A percentile compares a stretch with the other conserved stretches of the same genome.
These are phyloP conservation scores for Aspergillus caelatus DNA, from an alignment of 2,329 filamentous ascomycete genomes.

Conservation along the genomic window DNA sequence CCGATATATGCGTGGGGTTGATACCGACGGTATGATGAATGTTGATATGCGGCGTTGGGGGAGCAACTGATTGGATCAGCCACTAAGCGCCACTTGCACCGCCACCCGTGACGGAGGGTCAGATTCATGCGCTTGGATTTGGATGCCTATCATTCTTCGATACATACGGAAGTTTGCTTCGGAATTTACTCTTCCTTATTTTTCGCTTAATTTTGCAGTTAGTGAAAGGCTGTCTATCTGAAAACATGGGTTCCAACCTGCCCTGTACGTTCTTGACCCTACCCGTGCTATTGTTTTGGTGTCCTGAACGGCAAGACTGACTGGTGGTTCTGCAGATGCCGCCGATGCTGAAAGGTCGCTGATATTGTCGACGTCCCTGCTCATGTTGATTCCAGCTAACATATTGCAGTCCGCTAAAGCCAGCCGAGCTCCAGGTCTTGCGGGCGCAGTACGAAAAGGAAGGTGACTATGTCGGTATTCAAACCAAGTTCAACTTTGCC, in stretches of 20 bases:
- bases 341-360: constrained; percentile 91
- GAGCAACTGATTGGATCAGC: constrained; percentile 32
- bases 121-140: constrained; percentile 1
- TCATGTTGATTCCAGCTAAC: not conserved
- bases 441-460: constrained; percentile 96
- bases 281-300: not conserved
- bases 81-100: constrained; percentile 36
- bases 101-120: constrained; percentile 24
- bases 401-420: constrained; percentile 73
- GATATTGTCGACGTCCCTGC: not conserved
- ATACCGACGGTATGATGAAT: not conserved
- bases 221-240: not conserved
- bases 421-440: constrained; percentile 88
- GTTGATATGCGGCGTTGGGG: constrained; percentile 33
- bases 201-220: not conserved
- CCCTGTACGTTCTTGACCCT: constrained; percentile 48
- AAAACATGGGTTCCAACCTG: constrained; percentile 49
- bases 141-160: not conserved
- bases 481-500: constrained; percentile 99
- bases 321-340: constrained; percentile 67
- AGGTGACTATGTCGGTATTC: constrained; percentile 92
- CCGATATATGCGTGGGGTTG: not conserved
- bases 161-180: not conserved
- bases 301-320: not conserved
- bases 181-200: not conserved